Percentiles rank a stretch among this genome's conserved stretches.
Evolutionary conservation across 2,329 filamentous ascomycete genomes (phyloP).

Genomic region (Cladorrhinum sp.): DNA sequence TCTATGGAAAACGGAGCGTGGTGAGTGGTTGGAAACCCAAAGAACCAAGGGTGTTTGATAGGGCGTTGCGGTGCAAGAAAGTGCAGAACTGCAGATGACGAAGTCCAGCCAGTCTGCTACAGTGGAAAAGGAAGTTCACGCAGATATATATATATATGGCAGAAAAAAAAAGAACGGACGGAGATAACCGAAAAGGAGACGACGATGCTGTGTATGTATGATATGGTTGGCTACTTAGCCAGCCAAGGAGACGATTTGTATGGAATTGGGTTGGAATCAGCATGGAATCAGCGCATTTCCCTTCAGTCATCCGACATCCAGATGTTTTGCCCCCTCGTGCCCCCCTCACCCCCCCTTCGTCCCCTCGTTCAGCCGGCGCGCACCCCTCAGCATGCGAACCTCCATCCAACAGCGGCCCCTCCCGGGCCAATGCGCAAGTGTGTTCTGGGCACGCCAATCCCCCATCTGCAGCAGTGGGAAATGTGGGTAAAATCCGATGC

Average conservation of each 20-base stretch:
- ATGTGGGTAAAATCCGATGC: background rate
- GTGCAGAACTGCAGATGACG: background rate
- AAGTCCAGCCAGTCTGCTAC: background rate
- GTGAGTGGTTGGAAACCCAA: slow-evolving; percentile 16
- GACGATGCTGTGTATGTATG: background rate
- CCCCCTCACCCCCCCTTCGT: background rate
- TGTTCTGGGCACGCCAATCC: background rate
- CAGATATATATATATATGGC: background rate
- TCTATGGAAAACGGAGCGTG: slow-evolving; percentile 17
- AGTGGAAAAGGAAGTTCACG: background rate
- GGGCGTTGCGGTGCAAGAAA: background rate
- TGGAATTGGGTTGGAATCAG: background rate
- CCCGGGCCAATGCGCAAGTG: slow-evolving; percentile 7
- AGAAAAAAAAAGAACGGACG: background rate
- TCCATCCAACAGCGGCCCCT: slow-evolving; percentile 12
- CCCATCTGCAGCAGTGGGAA: background rate
- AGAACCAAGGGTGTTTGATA: background rate
- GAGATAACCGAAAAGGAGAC: background rate
- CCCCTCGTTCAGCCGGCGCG: background rate
- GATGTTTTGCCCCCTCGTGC: slow-evolving; percentile 8
- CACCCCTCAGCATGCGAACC: background rate
- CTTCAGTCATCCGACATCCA: slow-evolving; percentile 16
- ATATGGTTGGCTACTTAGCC: slow-evolving; percentile 6
- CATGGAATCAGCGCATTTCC: slow-evolving; percentile 20
- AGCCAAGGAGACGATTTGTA: background rate